Base-by-base conservation (phyloP, 2,329 filamentous ascomycete genomes). In the Drechslerella dactyloides region DNA sequence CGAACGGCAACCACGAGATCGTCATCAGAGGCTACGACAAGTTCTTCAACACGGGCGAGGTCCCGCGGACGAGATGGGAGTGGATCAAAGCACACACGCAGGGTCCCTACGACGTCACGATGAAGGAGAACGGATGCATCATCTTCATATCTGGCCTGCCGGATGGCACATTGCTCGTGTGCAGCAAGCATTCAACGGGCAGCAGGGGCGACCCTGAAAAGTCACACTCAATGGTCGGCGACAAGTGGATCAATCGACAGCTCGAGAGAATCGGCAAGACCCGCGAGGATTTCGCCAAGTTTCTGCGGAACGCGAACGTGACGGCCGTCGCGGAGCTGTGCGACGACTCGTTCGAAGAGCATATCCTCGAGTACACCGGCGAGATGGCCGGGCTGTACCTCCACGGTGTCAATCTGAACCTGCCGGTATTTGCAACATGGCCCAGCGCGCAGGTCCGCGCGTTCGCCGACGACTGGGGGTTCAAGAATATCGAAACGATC, bases 111-210 rank as follows among this genome's bases (percentile, higher is more conserved):
- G 94, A 99, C 81, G 82, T 99, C 63, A 97, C 92, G 66, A 86
- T 97, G 58, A 99, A 99, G 81, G 94, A 99, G 81, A 99, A 99
- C 77, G 94, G 94, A n/a, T 99, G 94, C 80, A 99, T 99, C 80
- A 97, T 99, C 76, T 99, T 99, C 82, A 87, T 99, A 50, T 89
- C 92, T 15, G 94, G 93, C 13, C 83, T 99, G 21, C 90, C 96
- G 77, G 93, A 97, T 77, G 93, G 87, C 37, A 91, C 90, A 1
- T 83, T 99, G 8, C 83, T 99, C 6, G 93, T 99, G n/a, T 97
- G 93, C 85, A 97, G 93, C 84, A 99, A 99, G 79, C 94, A 99
- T 79, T 97, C 94, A 0, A 97, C 93, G 0, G 94, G 94, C 5
- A 83, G 86, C 23, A 86, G 93, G n/a, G 81, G 80, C 21, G 91